A percentile compares a stretch with the other conserved stretches of the same genome.
phyloP scores from a whole-genome alignment of 805 yeast genomes.

The Candida wancherniae region DNA sequence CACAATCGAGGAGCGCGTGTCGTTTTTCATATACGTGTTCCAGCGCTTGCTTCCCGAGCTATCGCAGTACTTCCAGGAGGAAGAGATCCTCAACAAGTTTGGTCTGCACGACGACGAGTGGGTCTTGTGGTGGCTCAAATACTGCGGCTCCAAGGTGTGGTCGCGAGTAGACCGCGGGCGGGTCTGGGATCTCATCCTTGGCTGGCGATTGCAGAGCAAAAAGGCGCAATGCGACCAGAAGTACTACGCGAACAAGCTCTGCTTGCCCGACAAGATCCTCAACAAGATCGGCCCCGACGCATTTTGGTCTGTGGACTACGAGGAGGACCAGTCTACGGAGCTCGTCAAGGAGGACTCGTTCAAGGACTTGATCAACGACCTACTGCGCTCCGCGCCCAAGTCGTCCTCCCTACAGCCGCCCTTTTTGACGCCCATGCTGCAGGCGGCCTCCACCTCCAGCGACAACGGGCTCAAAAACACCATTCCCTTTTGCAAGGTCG shows the following conservation, averaged over 20 bases:
- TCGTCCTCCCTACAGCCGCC: conserved; percentile 5
- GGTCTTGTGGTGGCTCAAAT: conserved; percentile 94
- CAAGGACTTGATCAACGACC: conserved; percentile 27
- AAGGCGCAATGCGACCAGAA: conserved; percentile 24
- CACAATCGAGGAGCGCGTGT: conserved; percentile 58
- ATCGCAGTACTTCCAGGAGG: conserved; percentile 72
- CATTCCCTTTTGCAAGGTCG: conserved; percentile 56
- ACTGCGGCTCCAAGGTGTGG: conserved; percentile 83
- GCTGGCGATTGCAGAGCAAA: conserved; percentile 52
- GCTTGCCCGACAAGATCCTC: conserved; percentile 23
- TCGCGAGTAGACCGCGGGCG: conserved; percentile 78
- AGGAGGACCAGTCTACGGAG: conserved; percentile 7
- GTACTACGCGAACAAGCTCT: conserved; percentile 31
- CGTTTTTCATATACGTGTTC: conserved; percentile 61
- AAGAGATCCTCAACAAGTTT: conserved; percentile 60
- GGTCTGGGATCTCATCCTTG: conserved; percentile 82
- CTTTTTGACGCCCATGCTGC: conserved; percentile 10
- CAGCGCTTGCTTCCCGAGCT: conserved; percentile 69
- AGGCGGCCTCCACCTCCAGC: conserved; percentile 7
- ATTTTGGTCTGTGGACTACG: conserved; percentile 46
- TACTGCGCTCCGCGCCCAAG: conserved; percentile 16
- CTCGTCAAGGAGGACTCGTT: conserved; percentile 21
- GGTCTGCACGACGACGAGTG: conserved; percentile 71
- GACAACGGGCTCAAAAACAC: conserved; percentile 9
- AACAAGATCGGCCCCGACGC: conserved; percentile 53